Evolutionary conservation across 148 eudicot species (phyloP).

Genomic region (Suaeda aralocaspica): DNA sequence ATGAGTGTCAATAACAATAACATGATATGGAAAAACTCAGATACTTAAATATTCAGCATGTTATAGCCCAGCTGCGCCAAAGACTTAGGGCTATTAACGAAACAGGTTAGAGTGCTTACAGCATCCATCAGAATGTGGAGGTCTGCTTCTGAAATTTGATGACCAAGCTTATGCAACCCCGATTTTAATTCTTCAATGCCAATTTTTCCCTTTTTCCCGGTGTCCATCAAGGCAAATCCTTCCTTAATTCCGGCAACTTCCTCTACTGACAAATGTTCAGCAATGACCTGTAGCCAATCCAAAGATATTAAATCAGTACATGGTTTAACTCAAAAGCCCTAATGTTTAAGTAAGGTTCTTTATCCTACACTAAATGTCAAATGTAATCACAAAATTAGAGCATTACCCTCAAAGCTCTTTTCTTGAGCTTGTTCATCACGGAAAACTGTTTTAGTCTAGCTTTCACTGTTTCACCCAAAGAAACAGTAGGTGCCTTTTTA

Average conservation of each 20-base stretch:
- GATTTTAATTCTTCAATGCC: conserved; percentile 53
- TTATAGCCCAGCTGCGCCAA: not conserved
- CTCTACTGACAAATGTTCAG: conserved; percentile 72
- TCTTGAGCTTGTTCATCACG: conserved; percentile 85
- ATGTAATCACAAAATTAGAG: conserved; percentile 3
- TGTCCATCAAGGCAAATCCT: conserved; percentile 68
- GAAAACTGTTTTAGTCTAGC: conserved; percentile 76
- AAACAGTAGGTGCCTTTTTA: conserved; percentile 70
- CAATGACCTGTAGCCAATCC: conserved; percentile 67
- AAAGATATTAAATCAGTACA: not conserved
- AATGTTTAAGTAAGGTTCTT: not conserved
- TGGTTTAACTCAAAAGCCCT: not conserved
- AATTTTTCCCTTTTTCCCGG: conserved; percentile 59
- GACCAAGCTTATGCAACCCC: conserved; percentile 70
- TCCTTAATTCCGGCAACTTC: conserved; percentile 70
- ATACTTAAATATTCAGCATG: not conserved
- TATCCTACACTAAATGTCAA: not conserved
- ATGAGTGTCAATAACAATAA: conserved; percentile 1
- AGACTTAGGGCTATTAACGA: not conserved
- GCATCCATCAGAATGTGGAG: conserved; percentile 71
- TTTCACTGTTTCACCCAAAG: conserved; percentile 66
- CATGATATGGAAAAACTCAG: not conserved
- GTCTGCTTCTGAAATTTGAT: conserved; percentile 61
- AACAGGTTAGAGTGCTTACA: conserved; percentile 37
- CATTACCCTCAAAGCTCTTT: conserved; percentile 70